Evolutionary conservation across 2,329 filamentous ascomycete species (phyloP), one percentile per base, ranked within the genome.

Genomic region (Penicillium decumbens): DNA sequence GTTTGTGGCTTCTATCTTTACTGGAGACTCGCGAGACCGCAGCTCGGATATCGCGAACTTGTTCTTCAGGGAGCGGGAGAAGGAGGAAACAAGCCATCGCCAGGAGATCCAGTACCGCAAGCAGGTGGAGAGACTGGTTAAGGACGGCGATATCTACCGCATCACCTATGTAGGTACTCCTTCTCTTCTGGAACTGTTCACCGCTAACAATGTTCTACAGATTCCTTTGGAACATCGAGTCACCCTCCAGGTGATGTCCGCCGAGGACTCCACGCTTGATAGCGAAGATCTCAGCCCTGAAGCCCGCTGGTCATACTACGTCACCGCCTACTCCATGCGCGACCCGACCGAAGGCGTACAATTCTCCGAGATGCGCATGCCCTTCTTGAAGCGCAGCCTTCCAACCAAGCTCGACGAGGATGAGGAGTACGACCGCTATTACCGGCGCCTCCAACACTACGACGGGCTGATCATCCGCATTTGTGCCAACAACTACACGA

Each of bases 81-180:
- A 84, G 65, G 87, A 92, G 15, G 87, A 90, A 65, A 95, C 89
- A 0, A 95, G 90, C 43, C 92, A 90, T 61, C 85, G 93, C 69
- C 85, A 86, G 27, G 92, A 97, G 74, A 89, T 95, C 52, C 88
- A 87, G 63, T 89, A 92, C 53, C 84, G 92, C 53, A 95, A 95
- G 71, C 89, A 89, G 66, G 90, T 93, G 1, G 90, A 96, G 72
- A 93, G 93, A 71, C 84, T 89, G 65, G 84, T 93, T 58, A 95
- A 95, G 75, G 92, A 97, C 56, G 87, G 87, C 13, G 92, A 97
- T 63, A 82, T 95, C 55, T 97, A 95, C 70, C 83, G 89, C 43
- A 85, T 97, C 58, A 84, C 85, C 66, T 97, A 87, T 77, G 92
- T 96, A 83, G 80, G 89, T 83, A 18, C 18, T 30, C 20, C 15